Percentiles rank a stretch among this genome's conserved stretches.
These are phyloP conservation scores for Trametes gibbosa DNA, from an alignment of 768 basidiomycete genomes.

Conservation along the genomic window DNA sequence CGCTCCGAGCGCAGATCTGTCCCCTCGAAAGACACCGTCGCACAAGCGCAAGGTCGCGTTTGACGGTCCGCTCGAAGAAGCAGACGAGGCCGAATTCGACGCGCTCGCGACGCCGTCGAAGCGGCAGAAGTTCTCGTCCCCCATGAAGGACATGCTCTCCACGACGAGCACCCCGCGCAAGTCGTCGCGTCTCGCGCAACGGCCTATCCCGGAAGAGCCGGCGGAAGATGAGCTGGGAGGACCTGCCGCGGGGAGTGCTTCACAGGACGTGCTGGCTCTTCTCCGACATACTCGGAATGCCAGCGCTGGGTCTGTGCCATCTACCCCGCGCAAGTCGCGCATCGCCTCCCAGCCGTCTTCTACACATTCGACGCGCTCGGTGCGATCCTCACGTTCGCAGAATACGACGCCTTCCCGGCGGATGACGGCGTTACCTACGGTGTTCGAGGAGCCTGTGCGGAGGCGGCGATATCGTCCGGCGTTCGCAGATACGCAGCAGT, in stretches of 20 bases:
- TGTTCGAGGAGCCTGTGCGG: slow-evolving; percentile 13
- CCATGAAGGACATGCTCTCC: slow-evolving; percentile 4
- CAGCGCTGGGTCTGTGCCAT: not conserved
- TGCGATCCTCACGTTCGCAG: slow-evolving; percentile 1
- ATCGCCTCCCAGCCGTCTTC: slow-evolving; percentile 8
- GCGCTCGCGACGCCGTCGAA: slow-evolving; percentile 27
- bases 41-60: slow-evolving; percentile 31
- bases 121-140: slow-evolving; percentile 21
- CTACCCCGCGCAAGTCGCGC: slow-evolving; percentile 12
- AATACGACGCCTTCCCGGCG: slow-evolving; percentile 11
- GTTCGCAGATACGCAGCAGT: slow-evolving; percentile 27
- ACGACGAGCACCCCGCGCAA: not conserved
- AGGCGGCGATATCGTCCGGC: slow-evolving; percentile 23
- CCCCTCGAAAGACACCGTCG: slow-evolving; percentile 23
- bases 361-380: slow-evolving; percentile 8
- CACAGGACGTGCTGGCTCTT: slow-evolving; percentile 14
- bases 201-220: not conserved
- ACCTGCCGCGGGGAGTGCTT: slow-evolving; percentile 8
- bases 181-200: slow-evolving; percentile 2
- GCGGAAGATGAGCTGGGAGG: not conserved
- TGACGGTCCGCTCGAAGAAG: slow-evolving; percentile 8
- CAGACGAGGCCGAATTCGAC: slow-evolving; percentile 17
- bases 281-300: not conserved
- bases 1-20: slow-evolving; percentile 11
- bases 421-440: not conserved